These are phyloP conservation scores for Lactifluus subvellereus DNA, from an alignment of 768 basidiomycete genomes.

Conservation along the genomic window DNA sequence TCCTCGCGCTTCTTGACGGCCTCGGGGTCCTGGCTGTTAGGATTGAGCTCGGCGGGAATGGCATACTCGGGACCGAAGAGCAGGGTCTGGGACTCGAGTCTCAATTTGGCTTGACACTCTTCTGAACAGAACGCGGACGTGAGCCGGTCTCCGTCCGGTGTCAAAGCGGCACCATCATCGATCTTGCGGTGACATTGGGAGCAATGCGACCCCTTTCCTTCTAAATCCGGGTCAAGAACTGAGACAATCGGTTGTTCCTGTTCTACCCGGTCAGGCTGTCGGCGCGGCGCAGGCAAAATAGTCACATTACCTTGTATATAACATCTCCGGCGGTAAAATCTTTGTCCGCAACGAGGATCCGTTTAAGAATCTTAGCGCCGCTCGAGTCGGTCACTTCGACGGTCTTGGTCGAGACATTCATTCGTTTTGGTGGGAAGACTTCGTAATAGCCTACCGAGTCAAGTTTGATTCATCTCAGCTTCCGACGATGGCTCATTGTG, in stretches of 20 bases:
- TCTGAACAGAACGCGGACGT: conserved; percentile 67
- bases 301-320: conserved; percentile 59
- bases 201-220: conserved; percentile 62
- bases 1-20: conserved; percentile 42
- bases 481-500: conserved; percentile 9
- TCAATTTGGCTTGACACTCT: conserved; percentile 52
- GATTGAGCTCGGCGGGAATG: conserved; percentile 42
- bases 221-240: conserved; percentile 65
- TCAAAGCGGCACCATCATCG: conserved; percentile 40
- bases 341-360: conserved; percentile 50
- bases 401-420: conserved; percentile 57
- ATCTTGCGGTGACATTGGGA: conserved; percentile 65
- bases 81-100: conserved; percentile 56
- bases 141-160: conserved; percentile 46
- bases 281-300: background rate
- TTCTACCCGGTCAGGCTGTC: background rate
- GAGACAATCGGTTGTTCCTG: conserved; percentile 74
- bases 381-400: conserved; percentile 28
- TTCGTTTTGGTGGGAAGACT: conserved; percentile 65
- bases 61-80: conserved; percentile 65
- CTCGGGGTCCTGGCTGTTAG: conserved; percentile 29
- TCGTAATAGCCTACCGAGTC: conserved; percentile 62
- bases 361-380: conserved; percentile 38
- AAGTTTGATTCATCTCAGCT: conserved; percentile 28
- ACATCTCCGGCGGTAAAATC: conserved; percentile 66